Conservation (phyloP, 495 filamentous ascomycete species). For the Hyaloscypha hepaticicola region DNA sequence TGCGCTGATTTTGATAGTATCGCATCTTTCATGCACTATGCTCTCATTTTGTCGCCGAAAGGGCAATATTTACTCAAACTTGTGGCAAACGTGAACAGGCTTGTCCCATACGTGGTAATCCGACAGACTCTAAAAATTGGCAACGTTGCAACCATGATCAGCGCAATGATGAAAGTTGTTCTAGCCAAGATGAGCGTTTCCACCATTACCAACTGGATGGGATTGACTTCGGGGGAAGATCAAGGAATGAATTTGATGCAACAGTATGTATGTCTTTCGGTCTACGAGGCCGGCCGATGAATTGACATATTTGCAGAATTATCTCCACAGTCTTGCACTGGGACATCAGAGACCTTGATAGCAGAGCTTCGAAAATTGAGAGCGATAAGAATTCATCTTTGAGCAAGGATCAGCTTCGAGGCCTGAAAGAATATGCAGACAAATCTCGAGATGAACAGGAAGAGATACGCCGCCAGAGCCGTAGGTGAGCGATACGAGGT, state of each 20-base stretch:
- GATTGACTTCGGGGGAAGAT: constrained; percentile 54
- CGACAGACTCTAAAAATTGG: constrained; percentile 62
- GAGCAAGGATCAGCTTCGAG: constrained; percentile 46
- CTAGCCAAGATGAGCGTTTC: constrained; percentile 63
- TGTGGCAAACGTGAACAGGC: constrained; percentile 52
- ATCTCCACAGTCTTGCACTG: constrained; percentile 60
- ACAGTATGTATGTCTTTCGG: constrained; percentile 32
- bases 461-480: constrained; percentile 42
- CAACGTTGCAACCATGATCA: constrained; percentile 69
- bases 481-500: constrained; percentile 3
- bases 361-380: constrained; percentile 52
- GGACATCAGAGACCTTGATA: constrained; percentile 58
- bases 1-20: constrained; percentile 39
- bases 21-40: constrained; percentile 62
- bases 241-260: constrained; percentile 71
- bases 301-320: constrained; percentile 45
- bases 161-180: constrained; percentile 59
- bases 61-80: constrained; percentile 61
- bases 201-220: constrained; percentile 65
- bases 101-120: constrained; percentile 60
- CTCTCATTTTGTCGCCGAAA: constrained; percentile 60
- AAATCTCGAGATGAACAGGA: constrained; percentile 49
- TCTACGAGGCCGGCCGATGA: not conserved
- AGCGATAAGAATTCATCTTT: constrained; percentile 44
- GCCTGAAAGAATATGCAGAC: constrained; percentile 48